Base-by-base conservation (phyloP, 805 yeast species). In the Ogataea thermomethanolica region DNA sequence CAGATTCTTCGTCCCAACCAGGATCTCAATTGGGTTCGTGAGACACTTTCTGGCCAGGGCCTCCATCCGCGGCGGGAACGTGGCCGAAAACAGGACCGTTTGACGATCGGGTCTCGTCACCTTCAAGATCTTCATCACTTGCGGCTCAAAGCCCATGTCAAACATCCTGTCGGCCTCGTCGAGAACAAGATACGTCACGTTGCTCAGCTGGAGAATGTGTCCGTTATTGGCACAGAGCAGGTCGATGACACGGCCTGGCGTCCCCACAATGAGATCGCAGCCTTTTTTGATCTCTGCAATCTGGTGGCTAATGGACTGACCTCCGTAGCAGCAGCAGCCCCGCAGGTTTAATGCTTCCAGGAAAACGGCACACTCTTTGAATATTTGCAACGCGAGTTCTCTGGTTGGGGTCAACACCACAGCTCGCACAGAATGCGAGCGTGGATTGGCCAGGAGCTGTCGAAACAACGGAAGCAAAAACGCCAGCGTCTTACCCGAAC, bases 131-230 rank as follows among this genome's bases (percentile, higher is more conserved):
- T 87, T 86, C 50, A 76, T 79, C 4, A 93, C 88, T 57, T 93
- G 99, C 0, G 99, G 98, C 53, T 88, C 98, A 64, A 93, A 93
- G 1, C 99, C 99, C 74, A 93, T 69, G 60, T 93, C 99, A 65
- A 91, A 91, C 84, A 93, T 81, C 48, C 99, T 66, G 62, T 93
- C 99, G 1, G 98, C 97, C 58, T 93, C 99, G 59, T 93, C 99
- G 44, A 93, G 66, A 0, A 90, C 95, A n/a, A 88, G 71, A 59
- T 81, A 88, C 0, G 96, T 81, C 5, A 84, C 79, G 30, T 90
- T 66, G 22, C 69, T 65, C 6, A 93, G 67, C 45, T 79, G 81
- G 3, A 84, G 70, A 1, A 89, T 76, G 36, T 87, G 71, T 0
- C 97, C 97, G 27, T 76, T 65, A 57, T 91, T 91, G 3, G 95